Base-by-base conservation (phyloP, 306 rosid species). In the Trifolium fragiferum region DNA sequence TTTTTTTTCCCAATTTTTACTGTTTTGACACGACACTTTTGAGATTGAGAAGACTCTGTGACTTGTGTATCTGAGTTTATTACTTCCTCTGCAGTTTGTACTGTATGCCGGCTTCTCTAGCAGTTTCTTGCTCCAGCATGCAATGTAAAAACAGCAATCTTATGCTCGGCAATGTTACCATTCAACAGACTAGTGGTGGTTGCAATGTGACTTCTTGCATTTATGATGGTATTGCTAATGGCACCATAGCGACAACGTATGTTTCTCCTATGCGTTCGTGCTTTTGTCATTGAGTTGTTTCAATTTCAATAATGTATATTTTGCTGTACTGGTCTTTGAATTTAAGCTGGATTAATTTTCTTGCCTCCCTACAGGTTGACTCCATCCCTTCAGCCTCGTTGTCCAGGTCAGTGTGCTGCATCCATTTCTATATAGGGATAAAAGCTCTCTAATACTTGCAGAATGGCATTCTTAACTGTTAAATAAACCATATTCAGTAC, bases 61-160 rank as follows among this genome's bases (percentile, higher is more conserved):
- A 75, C 65, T 8, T 7, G 40, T 77, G 66, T 19, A 11, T 78
- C 38, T 80, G 76, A 79, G 53, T 66, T 79, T 75, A 3, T 65
- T 9, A 20, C 35, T 65, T 51, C 59, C 60, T 51, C 11, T 55
- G 46, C 92, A 95, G 99, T 68, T 81, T 95, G 92, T 90, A 92
- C 76, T 95, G 99, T 85, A 90, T 86, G 96, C 98, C 99, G 14
- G 96, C 99, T 68, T 89, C 99, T 35, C 69, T 95, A 49, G 96
- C 98, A 4, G 99, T 87, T 83, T 92, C 98, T 50, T 95, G 99
- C 87, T 90, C 99, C 15, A 95, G 97, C 86, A 95, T 92, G 99
- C 98, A 95, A 80, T 95, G 99, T 60, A 87, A 67, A 77, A 83
- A 59, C 74, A 95, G 97, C 84, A 90, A 90, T 68, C 96, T 95